phyloP scores from a whole-genome alignment of 345 rosid species.

The Salix dunnii region DNA sequence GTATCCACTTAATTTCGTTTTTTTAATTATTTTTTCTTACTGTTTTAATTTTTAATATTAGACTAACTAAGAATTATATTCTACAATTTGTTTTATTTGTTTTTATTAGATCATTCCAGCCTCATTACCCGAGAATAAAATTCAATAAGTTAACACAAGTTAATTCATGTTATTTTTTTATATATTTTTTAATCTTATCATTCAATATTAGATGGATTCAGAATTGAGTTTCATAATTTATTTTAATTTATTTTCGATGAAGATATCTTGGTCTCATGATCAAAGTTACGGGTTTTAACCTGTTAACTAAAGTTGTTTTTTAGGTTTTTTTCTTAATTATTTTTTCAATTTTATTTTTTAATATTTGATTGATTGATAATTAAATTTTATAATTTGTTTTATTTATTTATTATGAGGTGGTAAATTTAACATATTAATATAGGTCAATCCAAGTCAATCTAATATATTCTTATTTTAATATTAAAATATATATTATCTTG shows the following conservation, averaged over 20 bases:
- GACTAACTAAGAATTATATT: rapidly evolving
- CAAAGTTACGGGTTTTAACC: rapidly evolving
- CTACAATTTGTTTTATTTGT: too few relatives aligned
- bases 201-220: rapidly evolving
- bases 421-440: too few relatives aligned
- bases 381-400: too few relatives aligned
- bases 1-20: background rate
- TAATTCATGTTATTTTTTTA: too few relatives aligned
- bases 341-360: too few relatives aligned
- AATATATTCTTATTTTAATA: too few relatives aligned
- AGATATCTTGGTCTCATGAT: rapidly evolving
- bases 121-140: rapidly evolving
- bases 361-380: too few relatives aligned
- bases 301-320: rapidly evolving
- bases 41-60: background rate
- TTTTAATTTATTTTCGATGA: rapidly evolving
- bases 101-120: rapidly evolving
- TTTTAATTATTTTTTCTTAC: background rate
- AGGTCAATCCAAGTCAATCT: rapidly evolving
- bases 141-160: too few relatives aligned
- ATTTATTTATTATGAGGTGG: too few relatives aligned
- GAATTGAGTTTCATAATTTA: rapidly evolving
- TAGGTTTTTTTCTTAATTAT: too few relatives aligned
- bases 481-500: too few relatives aligned
- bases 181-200: too few relatives aligned